Evolutionary conservation across 305 asterid species (phyloP).

Genomic region (Fraxinus paxiana): DNA sequence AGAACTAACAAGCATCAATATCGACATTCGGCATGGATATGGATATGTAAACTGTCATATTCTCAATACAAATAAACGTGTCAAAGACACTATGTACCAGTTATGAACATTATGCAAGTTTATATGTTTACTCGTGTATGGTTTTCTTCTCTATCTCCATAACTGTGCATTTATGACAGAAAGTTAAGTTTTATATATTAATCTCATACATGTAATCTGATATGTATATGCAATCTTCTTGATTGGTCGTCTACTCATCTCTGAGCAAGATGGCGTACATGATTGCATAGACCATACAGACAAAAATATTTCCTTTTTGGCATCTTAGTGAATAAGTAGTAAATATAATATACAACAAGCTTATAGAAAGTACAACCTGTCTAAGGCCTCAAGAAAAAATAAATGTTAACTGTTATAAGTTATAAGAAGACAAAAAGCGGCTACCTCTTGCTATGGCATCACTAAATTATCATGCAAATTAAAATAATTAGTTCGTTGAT

Average conservation of each 20-base stretch:
- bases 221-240: not conserved
- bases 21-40: not conserved
- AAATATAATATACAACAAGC: not conserved
- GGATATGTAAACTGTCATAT: not conserved
- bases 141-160: not conserved
- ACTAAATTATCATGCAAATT: not conserved
- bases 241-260: not conserved
- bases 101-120: not conserved
- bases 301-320: not conserved
- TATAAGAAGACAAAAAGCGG: not conserved
- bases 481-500: not conserved
- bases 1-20: not conserved
- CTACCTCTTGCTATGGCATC: not conserved
- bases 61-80: not conserved
- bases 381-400: not conserved
- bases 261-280: not conserved
- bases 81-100: not conserved
- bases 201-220: not conserved
- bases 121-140: not conserved
- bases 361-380: not conserved
- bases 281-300: not conserved
- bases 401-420: not conserved
- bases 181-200: not conserved
- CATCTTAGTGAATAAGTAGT: not conserved
- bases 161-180: not conserved